Percentiles rank a stretch among this genome's conserved stretches.
These are phyloP conservation scores for Cordia subcordata DNA, from an alignment of 257 asterid genomes.

Conservation along the genomic window DNA sequence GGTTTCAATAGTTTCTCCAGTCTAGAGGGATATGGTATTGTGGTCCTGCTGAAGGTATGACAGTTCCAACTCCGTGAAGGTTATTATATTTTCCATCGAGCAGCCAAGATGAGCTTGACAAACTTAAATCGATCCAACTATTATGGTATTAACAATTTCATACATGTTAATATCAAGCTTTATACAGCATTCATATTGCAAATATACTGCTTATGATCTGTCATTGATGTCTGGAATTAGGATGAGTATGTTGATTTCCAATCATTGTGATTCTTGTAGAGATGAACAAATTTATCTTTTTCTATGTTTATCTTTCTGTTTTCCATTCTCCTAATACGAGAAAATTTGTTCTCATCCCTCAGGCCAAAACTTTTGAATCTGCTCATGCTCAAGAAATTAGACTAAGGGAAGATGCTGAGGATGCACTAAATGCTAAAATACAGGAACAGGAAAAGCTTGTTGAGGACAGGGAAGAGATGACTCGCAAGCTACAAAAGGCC, in stretches of 20 bases:
- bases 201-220: too few species aligned
- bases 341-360: conserved; percentile 14
- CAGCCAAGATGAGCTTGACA: too few species aligned
- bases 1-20: too few species aligned
- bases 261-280: conserved; percentile 1
- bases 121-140: too few species aligned
- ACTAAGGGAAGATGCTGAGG: conserved; percentile 54
- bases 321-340: conserved; percentile 5
- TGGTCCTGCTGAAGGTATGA: too few species aligned
- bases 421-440: conserved; percentile 30
- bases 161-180: too few species aligned
- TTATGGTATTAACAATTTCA: too few species aligned
- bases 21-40: too few species aligned
- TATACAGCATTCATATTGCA: too few species aligned
- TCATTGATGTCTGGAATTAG: neutral
- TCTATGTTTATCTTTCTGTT: conserved; percentile 1
- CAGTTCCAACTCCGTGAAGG: too few species aligned
- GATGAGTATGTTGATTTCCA: neutral
- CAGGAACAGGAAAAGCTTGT: conserved; percentile 49
- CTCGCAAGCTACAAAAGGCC: conserved; percentile 43
- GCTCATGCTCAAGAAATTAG: conserved; percentile 48
- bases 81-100: too few species aligned
- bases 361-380: conserved; percentile 57
- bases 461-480: conserved; percentile 37
- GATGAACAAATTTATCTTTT: neutral